Percentiles rank a stretch among this genome's conserved stretches.
phyloP scores from a whole-genome alignment of 2,329 filamentous ascomycete species.

The Xylaria hypoxylon region DNA sequence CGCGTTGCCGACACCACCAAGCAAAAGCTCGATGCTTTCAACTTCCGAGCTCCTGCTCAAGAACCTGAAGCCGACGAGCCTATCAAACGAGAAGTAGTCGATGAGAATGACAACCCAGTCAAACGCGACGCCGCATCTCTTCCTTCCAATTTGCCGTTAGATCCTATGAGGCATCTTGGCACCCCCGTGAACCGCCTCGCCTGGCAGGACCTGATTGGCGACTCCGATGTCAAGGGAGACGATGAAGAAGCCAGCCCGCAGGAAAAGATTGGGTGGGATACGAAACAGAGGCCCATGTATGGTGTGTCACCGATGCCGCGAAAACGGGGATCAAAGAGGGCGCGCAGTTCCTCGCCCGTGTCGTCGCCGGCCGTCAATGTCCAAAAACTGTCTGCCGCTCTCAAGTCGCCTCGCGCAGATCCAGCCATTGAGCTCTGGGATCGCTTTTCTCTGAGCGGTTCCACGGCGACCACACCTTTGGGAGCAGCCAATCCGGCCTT shows the following conservation, averaged over 20 bases:
- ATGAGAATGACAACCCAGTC: constrained; percentile 21
- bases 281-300: constrained; percentile 58
- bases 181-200: constrained; percentile 66
- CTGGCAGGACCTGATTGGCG: constrained; percentile 69
- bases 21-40: constrained; percentile 69
- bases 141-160: constrained; percentile 27
- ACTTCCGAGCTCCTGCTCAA: constrained; percentile 59
- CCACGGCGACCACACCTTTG: constrained; percentile 55
- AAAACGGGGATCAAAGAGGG: constrained; percentile 71
- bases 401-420: constrained; percentile 77
- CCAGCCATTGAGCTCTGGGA: constrained; percentile 83
- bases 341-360: constrained; percentile 78
- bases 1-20: constrained; percentile 70
- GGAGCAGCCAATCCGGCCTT: constrained; percentile 68
- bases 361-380: constrained; percentile 74
- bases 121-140: constrained; percentile 19
- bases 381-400: constrained; percentile 66
- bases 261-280: constrained; percentile 72
- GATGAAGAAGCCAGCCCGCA: constrained; percentile 65
- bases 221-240: constrained; percentile 57
- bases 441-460: constrained; percentile 71
- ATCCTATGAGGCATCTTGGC: constrained; percentile 49
- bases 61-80: constrained; percentile 42
- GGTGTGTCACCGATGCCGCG: constrained; percentile 62
- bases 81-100: constrained; percentile 18